Base-by-base conservation (phyloP, 169 alveolate species). In the Theileria annulata region DNA sequence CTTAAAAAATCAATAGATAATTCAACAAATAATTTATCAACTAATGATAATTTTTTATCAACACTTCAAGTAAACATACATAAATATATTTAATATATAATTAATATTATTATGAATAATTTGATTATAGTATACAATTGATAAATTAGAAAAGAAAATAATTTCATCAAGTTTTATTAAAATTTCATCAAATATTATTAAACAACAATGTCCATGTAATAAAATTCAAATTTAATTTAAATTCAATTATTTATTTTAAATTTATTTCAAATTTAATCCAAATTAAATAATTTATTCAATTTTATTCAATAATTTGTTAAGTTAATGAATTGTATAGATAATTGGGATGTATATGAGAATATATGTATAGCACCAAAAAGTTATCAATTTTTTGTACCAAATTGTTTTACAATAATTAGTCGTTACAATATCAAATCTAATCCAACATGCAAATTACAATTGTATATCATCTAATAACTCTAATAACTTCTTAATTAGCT, bases 1-100 rank as follows among this genome's bases (percentile, higher is more conserved):
- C 71, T 90, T 51, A 77, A 87, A 62, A 87, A 79, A 74, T 63
- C 76, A 33, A n/a, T n/a, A n/a, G n/a, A n/a, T n/a, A n/a, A n/a
- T n/a, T n/a, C n/a, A n/a, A n/a, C n/a, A n/a, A n/a, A n/a, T n/a
- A n/a, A n/a, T n/a, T n/a, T n/a, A 8, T 62, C 86, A 1, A 71
- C 33, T 21, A 89, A 90, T 62, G 85, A 74, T 28, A 56, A 42
- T 3, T 71, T 90, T n/a, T 42, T 66, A 27, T 62, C 60, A 13
- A 86, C 71, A 25, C 71, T 90, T 12, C 86, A 76, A 42, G 83
- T 60, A 10, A 60, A n/a, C n/a, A n/a, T n/a, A n/a, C n/a, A n/a
- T n/a, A n/a, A n/a, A n/a, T n/a, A n/a, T n/a, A n/a, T n/a, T n/a
- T n/a, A n/a, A n/a, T n/a, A n/a, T n/a, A n/a, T n/a, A n/a, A n/a